Evolutionary conservation across 208 protist species (phyloP), one percentile per base, ranked within the genome.

Genomic region (Leishmania gerbilli): DNA sequence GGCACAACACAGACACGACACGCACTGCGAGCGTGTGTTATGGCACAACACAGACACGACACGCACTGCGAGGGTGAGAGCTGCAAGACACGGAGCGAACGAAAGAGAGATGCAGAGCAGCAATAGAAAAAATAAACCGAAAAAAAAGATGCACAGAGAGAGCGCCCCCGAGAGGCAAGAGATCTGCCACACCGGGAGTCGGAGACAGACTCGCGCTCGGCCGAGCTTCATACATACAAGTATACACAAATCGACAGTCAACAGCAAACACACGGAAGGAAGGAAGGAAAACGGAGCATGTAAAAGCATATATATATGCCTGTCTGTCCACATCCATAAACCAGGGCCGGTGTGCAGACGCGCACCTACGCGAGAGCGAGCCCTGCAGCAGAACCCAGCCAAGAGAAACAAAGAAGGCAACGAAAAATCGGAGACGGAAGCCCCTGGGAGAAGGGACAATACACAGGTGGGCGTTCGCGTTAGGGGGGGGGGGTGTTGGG

Each of bases 1-100:
- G 58, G 11, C 27, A 31, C 56, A 7, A 15, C 27, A 11, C 6
- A 62, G 56, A 17, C 56, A 71, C 56, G 65, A 34, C 84, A 64
- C 55, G 51, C 62, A 62, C n/a, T 3, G 31, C 9, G 31, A 37
- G 21, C 11, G 34, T 37, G 15, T 15, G 31, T 11, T 24, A 64
- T 64, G 58, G 11, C 27, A 31, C 56, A 7, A 15, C 27, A 11
- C 6, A 62, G 56, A 17, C 56, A 71, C 56, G 65, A 34, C 84
- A 64, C 55, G 51, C 62, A 62, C 49, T 62, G 80, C 64, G 58
- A 72, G 76, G 74, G 27, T 53, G 60, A 5, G 80, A 81, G 45
- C 3, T 71, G 53, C 17, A 55, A 56, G 21, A 40, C 8, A 55
- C 11, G 4, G 15, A 9, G 45, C 53, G 56, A 58, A 42, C 67